phyloP scores from a whole-genome alignment of 192 early-diverging fungal species.

The Haplosporangium gracile region DNA sequence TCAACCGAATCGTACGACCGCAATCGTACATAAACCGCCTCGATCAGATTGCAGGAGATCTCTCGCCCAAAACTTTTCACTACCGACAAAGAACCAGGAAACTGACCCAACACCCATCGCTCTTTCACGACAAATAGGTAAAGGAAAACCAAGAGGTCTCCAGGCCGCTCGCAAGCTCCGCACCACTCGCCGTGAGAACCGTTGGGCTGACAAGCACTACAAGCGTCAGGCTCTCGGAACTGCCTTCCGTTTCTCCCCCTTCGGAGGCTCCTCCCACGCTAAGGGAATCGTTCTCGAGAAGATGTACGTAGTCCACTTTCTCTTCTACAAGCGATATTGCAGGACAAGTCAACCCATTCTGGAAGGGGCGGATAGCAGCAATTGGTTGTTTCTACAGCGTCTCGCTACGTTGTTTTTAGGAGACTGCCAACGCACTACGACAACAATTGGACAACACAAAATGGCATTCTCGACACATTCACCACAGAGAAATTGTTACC shows the following conservation, averaged over 20 bases:
- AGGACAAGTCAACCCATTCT: not conserved
- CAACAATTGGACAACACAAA: too few relatives aligned
- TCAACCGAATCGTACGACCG: not conserved
- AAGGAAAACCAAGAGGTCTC: conserved; percentile 97
- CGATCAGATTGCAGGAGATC: not conserved
- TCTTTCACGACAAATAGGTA: conserved; percentile 58
- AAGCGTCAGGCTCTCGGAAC: conserved; percentile 99
- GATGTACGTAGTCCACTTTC: conserved; percentile 75
- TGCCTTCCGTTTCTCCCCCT: conserved; percentile 97
- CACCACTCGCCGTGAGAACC: conserved; percentile 96
- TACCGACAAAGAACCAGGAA: not conserved
- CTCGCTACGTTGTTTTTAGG: not conserved
- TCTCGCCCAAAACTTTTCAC: not conserved
- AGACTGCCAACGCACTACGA: too few relatives aligned
- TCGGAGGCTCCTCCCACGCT: conserved; percentile 99
- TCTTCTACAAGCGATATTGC: not conserved
- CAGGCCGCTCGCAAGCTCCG: conserved; percentile 99
- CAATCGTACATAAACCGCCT: not conserved
- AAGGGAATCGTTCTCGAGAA: conserved; percentile 99
- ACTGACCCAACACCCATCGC: not conserved
- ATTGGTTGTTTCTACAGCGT: too few relatives aligned
- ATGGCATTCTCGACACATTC: too few relatives aligned
- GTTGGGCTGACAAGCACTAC: conserved; percentile 99
- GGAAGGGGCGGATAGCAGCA: not conserved
- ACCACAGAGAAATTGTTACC: too few relatives aligned